Evolutionary conservation across 352 stramenopile species (phyloP), one percentile per base, ranked within the genome.

Genomic region (Pythium phragmiticola): DNA sequence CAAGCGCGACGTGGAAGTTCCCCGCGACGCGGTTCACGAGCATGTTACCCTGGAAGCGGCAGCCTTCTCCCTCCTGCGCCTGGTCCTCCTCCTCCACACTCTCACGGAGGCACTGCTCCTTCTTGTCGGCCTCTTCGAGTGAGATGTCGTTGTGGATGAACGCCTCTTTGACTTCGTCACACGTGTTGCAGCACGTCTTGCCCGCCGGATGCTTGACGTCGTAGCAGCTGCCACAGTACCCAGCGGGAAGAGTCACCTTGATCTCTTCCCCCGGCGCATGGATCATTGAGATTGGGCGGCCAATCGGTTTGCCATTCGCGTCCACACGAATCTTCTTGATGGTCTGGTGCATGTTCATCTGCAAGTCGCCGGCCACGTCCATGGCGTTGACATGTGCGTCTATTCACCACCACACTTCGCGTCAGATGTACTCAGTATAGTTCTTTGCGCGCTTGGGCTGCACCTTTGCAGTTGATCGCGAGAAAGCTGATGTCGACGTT

Each of bases 401-500:
- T 80, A 52, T 23, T 36, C 2, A 58, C 13, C 17, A 48, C 2
- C 14, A 16, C 12, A 47, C 14, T 17, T 11, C 28, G 4, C 5
- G 42, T 30, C 28, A 59, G 33, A 56, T 48, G 7, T 19, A 57
- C 28, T 33, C 50, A 37, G 12, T n/a, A 50, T 11, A 42, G 26
- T 30, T 30, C 26, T 30, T 30, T 5, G 26, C 2, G 26, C 26
- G 26, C 4, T 26, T 43, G 16, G 5, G 28, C 19, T 43, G 19
- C 55, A 82, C 77, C 80, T 65, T 92, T 81, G 82, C 97, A 99
- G 62, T 88, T 96, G 56, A 99, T 78, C 12, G 85, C 80, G 28
- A 98, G 93, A 70, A 99, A 99, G 43, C 96, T 99, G 48, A 99
- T 93, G 80, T 99, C 97, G 26, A 99, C 60, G 75, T 98, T 97